These are phyloP conservation scores for Coemansia sp. DNA, from an alignment of 192 early-diverging fungal species.

Conservation along the genomic window DNA sequence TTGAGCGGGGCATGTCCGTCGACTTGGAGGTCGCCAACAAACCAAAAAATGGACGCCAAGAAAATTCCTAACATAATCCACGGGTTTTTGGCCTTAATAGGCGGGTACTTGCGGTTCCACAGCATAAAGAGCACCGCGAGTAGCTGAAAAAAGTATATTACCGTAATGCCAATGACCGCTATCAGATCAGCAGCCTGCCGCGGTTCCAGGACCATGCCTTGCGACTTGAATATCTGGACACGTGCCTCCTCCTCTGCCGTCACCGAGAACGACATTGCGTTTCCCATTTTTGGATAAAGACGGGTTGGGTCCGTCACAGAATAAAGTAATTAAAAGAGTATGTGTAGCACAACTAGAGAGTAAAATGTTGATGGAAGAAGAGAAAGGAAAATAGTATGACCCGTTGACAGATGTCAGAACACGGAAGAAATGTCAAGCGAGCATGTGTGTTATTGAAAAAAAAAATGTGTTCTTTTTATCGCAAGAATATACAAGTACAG, in stretches of 20 bases:
- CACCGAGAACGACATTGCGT: slow-evolving; percentile 23
- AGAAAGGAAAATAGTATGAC: not conserved
- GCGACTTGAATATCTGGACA: not conserved
- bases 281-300: slow-evolving; percentile 19
- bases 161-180: slow-evolving; percentile 9
- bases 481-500: not conserved
- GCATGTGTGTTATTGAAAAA: not conserved
- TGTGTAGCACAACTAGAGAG: not conserved
- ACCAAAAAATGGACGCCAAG: slow-evolving; percentile 40
- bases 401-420: not conserved
- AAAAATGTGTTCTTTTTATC: not conserved
- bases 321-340: not conserved
- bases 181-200: slow-evolving; percentile 21
- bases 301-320: not conserved
- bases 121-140: slow-evolving; percentile 29
- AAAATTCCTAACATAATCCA: slow-evolving; percentile 33
- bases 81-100: slow-evolving; percentile 54
- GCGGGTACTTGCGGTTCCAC: slow-evolving; percentile 50
- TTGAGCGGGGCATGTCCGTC: slow-evolving; percentile 41
- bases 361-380: not conserved
- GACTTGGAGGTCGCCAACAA: slow-evolving; percentile 49
- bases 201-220: slow-evolving; percentile 15
- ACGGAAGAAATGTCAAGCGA: not conserved
- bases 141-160: slow-evolving; percentile 28
- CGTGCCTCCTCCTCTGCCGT: slow-evolving; percentile 20